Evolutionary conservation across 208 protist species (phyloP).

Genomic region (Acanthamoeba sp.): DNA sequence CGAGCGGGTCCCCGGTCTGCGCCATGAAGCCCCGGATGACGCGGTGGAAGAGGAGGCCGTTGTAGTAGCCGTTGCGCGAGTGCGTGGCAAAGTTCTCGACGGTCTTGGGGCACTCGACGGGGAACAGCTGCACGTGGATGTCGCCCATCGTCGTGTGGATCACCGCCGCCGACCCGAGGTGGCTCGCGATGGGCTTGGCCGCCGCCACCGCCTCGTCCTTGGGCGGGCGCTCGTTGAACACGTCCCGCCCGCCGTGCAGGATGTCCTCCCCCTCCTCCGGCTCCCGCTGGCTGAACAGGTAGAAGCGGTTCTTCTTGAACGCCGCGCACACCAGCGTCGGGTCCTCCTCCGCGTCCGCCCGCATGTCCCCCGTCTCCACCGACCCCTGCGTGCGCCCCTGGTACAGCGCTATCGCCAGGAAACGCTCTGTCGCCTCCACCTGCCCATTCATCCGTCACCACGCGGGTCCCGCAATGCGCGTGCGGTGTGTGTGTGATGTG

Average conservation of each 20-base stretch:
- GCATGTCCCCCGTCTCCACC: constrained; percentile 63
- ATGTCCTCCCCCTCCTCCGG: constrained; percentile 85
- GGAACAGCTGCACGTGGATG: constrained; percentile 94
- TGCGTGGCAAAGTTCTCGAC: constrained; percentile 97
- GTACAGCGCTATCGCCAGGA: constrained; percentile 90
- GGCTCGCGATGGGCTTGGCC: constrained; percentile 11
- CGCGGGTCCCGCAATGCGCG: too few relatives aligned
- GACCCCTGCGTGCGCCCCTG: constrained; percentile 87
- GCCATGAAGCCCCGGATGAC: constrained; percentile 95
- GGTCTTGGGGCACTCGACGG: constrained; percentile 94
- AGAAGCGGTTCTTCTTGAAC: constrained; percentile 92
- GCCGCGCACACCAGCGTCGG: constrained; percentile 91
- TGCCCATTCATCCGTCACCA: constrained; percentile 87
- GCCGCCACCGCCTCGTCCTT: constrained; percentile 86
- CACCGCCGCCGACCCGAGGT: constrained; percentile 81
- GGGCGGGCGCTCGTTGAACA: constrained; percentile 94
- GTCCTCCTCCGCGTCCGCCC: constrained; percentile 82
- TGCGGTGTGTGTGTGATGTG: too few relatives aligned
- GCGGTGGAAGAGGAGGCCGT: constrained; percentile 96
- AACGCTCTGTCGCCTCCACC: constrained; percentile 91
- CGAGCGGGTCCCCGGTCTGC: constrained; percentile 94
- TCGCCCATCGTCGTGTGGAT: constrained; percentile 94
- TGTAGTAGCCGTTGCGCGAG: constrained; percentile 93
- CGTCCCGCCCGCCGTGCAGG: constrained; percentile 85
- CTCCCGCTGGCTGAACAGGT: constrained; percentile 90